Base-by-base conservation (phyloP, 352 stramenopile species). In the Phytophthora pini region DNA sequence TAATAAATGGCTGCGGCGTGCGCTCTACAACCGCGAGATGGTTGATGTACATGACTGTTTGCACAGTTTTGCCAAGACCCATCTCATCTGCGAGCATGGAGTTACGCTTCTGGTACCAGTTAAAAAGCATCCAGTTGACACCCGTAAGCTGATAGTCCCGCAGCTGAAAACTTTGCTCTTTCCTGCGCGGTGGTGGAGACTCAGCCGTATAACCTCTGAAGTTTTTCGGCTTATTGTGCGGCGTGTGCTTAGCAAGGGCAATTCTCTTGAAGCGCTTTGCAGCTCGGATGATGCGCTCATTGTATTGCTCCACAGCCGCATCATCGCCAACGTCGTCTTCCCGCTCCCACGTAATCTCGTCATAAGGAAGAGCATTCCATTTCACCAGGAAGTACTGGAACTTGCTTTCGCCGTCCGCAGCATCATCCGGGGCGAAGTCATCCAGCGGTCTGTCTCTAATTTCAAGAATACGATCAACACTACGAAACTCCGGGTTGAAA, bases 81-180 rank as follows among this genome's bases (percentile, higher is more conserved):
- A 99, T 99, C 76, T 99, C 98, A 74, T 99, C 98, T 7, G 98
- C 98, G 8, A 99, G 84, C 77, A 99, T 99, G 62, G 93, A 99
- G 57, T 97, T 97, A 13, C 98, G 94, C n/a, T 88, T 78, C 64
- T 99, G 97, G 70, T 99, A 99, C 85, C 95, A 99, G 74, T 98
- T 99, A 61, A 97, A 98, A 39, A 99, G 82, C 74, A 99, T 93
- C 98, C 98, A 99, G 65, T 99, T 99, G 2, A 99, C 93, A 38
- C 98, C 98, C 17, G 98, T 97, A 45, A 99, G 82, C 80, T 99
- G 98, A 81, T 99, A 99, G 65, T 99, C 97, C 17, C 98, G 90
- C 32, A 99, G 77, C 45, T 94, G 86, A 52, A 96, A 85, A 2
- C 51, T 56, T 47, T 92, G 77, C 4, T 72, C 71, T 27, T 82